phyloP scores from a whole-genome alignment of 257 asterid species.

The Fraxinus anomala region DNA sequence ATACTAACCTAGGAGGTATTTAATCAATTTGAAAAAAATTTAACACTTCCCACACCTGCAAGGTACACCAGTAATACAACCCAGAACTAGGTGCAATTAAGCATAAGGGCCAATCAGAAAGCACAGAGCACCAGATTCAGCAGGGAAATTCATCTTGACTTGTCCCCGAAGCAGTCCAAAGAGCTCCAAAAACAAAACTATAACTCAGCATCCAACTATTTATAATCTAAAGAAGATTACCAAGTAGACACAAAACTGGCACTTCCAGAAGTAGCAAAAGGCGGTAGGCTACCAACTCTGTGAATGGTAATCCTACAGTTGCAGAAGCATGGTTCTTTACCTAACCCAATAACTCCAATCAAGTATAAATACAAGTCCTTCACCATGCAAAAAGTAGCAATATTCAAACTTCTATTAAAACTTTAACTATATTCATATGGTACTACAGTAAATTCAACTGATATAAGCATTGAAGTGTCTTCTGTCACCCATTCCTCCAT shows the following conservation, averaged over 20 bases:
- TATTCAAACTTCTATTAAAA: not conserved
- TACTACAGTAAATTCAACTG: not conserved
- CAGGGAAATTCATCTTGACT: not conserved
- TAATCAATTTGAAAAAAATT: not conserved
- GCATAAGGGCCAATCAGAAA: not conserved
- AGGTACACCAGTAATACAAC: not conserved
- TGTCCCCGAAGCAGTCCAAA: not conserved
- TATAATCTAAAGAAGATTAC: not conserved
- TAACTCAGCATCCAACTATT: not conserved
- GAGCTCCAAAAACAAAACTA: not conserved
- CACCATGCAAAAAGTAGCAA: not conserved
- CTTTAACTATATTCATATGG: not conserved
- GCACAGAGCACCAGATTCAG: not conserved
- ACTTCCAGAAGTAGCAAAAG: not conserved
- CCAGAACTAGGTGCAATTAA: not conserved
- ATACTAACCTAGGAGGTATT: not conserved
- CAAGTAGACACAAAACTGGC: not conserved
- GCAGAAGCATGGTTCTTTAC: not conserved
- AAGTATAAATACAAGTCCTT: not conserved
- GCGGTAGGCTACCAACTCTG: not conserved
- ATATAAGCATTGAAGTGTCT: not conserved
- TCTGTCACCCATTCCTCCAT: not conserved
- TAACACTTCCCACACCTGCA: conserved; percentile 1
- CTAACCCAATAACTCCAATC: not conserved
- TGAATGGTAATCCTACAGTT: not conserved